These are phyloP conservation scores for Oenanthe sinensis DNA, from an alignment of 129 eudicot genomes.

Conservation along the genomic window DNA sequence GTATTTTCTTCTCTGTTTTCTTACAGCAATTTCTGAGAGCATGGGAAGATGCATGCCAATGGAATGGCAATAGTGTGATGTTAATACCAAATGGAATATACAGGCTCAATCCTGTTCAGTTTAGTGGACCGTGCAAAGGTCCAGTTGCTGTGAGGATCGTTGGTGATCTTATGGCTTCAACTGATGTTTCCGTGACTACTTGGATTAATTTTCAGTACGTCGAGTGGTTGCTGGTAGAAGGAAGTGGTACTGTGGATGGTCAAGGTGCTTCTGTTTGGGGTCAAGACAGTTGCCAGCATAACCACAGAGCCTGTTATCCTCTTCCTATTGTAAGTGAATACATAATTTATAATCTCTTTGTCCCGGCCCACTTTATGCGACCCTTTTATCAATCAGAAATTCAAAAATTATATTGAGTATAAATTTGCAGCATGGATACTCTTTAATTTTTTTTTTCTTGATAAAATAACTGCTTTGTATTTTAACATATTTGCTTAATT, in stretches of 20 bases:
- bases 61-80: constrained; percentile 3
- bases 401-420: no score
- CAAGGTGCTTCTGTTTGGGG: constrained; percentile 15
- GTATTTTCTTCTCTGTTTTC: background rate
- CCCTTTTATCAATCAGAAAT: no score
- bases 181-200: constrained; percentile 1
- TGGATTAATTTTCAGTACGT: background rate
- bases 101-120: constrained; percentile 27
- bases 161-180: constrained; percentile 43
- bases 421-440: no score
- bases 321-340: background rate
- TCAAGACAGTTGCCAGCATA: background rate
- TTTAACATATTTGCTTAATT: background rate
- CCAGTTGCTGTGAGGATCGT: constrained; percentile 17
- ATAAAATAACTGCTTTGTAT: background rate
- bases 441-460: background rate
- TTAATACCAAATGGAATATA: constrained; percentile 7
- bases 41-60: constrained; percentile 6
- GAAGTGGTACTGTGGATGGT: constrained; percentile 2
- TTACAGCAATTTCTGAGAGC: background rate
- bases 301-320: background rate
- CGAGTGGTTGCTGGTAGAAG: background rate
- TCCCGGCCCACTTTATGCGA: no score
- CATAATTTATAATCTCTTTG: no score
- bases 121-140: constrained; percentile 43